A percentile compares a stretch with the other conserved stretches of the same genome.
phyloP scores from a whole-genome alignment of 176 grass and related monocot species.

The Thalia dealbata region DNA sequence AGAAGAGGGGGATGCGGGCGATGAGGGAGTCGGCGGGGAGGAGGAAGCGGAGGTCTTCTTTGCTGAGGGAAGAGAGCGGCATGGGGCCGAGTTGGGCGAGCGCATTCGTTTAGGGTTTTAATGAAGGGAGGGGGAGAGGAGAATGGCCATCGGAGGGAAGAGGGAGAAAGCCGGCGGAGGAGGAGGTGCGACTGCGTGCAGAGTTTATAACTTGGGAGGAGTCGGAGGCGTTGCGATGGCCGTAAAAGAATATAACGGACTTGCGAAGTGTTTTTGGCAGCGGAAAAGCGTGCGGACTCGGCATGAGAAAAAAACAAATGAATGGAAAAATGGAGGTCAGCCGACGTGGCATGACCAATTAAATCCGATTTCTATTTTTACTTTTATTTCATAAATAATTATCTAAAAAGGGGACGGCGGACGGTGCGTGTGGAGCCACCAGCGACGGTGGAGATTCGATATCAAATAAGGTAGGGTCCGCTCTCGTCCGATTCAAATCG shows the following conservation, averaged over 20 bases:
- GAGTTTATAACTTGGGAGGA: not conserved
- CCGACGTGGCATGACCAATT: too few species aligned
- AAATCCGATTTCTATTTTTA: too few species aligned
- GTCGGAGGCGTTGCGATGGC: too few species aligned
- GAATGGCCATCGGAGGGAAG: not conserved
- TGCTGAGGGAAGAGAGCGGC: slow-evolving; percentile 2
- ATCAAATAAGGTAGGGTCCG: too few species aligned
- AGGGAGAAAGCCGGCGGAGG: not conserved
- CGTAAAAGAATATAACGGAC: too few species aligned
- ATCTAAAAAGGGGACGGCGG: too few species aligned
- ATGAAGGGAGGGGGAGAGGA: not conserved
- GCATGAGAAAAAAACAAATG: too few species aligned
- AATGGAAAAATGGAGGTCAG: too few species aligned
- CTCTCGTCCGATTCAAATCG: too few species aligned
- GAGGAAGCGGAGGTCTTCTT: not conserved
- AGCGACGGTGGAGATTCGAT: not conserved
- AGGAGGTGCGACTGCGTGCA: not conserved
- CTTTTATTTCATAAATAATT: too few species aligned
- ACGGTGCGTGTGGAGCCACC: too few species aligned
- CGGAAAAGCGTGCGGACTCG: not conserved
- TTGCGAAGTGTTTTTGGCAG: not conserved
- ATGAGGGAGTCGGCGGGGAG: not conserved
- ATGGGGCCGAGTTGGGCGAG: slow-evolving; percentile 2
- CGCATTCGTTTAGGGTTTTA: not conserved
- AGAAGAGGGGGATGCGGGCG: not conserved